Evolutionary conservation across 2,329 filamentous ascomycete genomes (phyloP).

Genomic region (Furcasterigmium furcatum): DNA sequence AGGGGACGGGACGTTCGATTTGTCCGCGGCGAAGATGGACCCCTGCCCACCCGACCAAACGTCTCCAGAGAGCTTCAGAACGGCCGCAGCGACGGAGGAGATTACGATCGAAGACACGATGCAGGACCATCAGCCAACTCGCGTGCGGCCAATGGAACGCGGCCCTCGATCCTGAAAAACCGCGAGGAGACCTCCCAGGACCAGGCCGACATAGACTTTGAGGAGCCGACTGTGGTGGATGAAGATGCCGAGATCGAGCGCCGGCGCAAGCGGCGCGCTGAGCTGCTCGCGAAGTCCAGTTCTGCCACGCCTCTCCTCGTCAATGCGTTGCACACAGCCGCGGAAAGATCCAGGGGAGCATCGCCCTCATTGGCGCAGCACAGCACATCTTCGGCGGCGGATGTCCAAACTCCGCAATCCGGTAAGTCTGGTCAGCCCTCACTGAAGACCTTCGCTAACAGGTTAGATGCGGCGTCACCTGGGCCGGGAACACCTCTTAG

Average conservation of each 20-base stretch:
- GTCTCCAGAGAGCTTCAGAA: too few species aligned
- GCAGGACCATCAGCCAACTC: too few species aligned
- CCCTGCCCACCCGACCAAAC: too few species aligned
- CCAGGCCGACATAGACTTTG: constrained; percentile 40
- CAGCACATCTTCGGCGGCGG: constrained; percentile 34
- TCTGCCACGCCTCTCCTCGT: constrained; percentile 72
- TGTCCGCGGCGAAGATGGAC: too few species aligned
- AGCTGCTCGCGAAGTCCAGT: constrained; percentile 79
- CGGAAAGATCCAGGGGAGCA: constrained; percentile 53
- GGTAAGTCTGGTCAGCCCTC: constrained; percentile 29
- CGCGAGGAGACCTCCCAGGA: too few species aligned
- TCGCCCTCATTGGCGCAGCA: constrained; percentile 48
- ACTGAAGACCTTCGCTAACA: constrained; percentile 15
- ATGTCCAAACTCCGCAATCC: constrained; percentile 41
- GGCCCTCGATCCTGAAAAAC: too few species aligned
- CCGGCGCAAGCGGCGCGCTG: constrained; percentile 78
- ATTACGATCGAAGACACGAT: too few species aligned
- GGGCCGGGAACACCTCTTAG: constrained; percentile 8
- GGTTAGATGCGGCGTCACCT: constrained; percentile 36
- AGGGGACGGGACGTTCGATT: too few species aligned
- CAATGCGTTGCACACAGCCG: constrained; percentile 62
- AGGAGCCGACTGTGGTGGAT: constrained; percentile 62
- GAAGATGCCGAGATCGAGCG: constrained; percentile 83
- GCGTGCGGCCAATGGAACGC: too few species aligned
- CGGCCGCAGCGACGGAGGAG: too few species aligned